Percentiles rank a stretch among this genome's conserved stretches.
phyloP scores from a whole-genome alignment of 1,284 basidiomycete species.

The Schizopora paradoxa region DNA sequence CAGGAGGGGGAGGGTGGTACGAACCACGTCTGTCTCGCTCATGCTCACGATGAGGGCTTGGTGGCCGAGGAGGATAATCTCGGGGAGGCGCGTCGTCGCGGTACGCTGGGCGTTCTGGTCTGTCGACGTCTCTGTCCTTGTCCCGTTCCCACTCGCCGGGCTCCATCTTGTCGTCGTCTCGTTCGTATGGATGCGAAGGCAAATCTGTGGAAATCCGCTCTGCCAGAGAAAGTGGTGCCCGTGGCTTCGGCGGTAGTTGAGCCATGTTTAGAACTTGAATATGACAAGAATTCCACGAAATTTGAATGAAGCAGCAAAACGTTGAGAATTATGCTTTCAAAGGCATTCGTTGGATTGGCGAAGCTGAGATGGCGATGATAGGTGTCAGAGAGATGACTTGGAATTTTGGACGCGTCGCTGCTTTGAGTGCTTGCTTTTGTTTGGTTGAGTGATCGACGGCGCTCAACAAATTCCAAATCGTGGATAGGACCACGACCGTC shows the following conservation, averaged over 20 bases:
- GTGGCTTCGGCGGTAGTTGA: conserved; percentile 12
- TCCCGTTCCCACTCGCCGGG: conserved; percentile 5
- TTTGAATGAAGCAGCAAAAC: not conserved
- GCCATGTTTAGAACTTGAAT: conserved; percentile 11
- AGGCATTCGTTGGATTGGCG: too few species aligned
- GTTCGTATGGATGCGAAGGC: conserved; percentile 9
- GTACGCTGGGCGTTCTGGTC: not conserved
- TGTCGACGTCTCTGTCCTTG: conserved; percentile 9
- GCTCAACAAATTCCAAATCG: too few species aligned
- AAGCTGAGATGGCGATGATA: too few species aligned
- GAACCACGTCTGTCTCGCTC: too few species aligned
- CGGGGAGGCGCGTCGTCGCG: not conserved
- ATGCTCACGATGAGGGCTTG: not conserved
- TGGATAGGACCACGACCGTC: too few species aligned
- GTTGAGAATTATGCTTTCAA: conserved; percentile 4
- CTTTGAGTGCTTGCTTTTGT: too few species aligned
- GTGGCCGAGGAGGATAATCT: not conserved
- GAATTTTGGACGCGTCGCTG: too few species aligned
- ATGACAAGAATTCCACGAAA: not conserved
- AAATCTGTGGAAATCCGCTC: not conserved
- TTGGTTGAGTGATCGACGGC: too few species aligned
- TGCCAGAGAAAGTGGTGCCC: conserved; percentile 1
- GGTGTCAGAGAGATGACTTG: too few species aligned
- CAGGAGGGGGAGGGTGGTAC: too few species aligned
- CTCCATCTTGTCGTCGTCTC: conserved; percentile 6